These are phyloP conservation scores for Buxus sempervirens DNA, from an alignment of 164 flowering plant species.

Conservation along the genomic window DNA sequence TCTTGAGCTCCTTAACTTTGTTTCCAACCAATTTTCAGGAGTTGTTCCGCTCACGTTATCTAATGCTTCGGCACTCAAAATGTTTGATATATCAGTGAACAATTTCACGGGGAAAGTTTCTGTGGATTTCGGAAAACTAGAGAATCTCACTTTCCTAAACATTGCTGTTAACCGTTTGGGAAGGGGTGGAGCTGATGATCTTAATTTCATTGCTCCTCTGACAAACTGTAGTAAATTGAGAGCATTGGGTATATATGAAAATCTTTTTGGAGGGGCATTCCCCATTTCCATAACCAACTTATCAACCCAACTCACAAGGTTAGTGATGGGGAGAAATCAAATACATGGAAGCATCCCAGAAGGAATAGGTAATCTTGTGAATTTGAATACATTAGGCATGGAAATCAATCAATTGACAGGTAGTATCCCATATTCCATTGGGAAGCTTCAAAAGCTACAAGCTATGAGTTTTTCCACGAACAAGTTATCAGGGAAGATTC, in stretches of 20 bases:
- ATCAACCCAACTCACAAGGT: constrained; percentile 1
- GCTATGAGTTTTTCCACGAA: constrained; percentile 6
- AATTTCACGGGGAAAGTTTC: constrained; percentile 25
- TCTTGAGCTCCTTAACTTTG: background rate
- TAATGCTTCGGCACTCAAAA: constrained; percentile 9
- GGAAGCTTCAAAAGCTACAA: constrained; percentile 18
- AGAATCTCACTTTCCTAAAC: background rate
- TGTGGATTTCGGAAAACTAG: background rate
- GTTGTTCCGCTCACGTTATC: constrained; percentile 21
- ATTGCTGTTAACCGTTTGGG: constrained; percentile 13
- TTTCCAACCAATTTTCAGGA: constrained; percentile 14
- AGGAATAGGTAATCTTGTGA: constrained; percentile 26
- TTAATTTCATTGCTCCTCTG: constrained; percentile 22
- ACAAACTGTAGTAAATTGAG: constrained; percentile 21
- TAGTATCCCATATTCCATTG: constrained; percentile 17
- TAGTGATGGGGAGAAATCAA: background rate
- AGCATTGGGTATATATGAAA: background rate
- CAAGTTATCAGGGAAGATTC: constrained; percentile 21
- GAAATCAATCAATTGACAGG: constrained; percentile 19
- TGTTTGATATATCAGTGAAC: constrained; percentile 1
- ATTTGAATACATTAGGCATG: background rate
- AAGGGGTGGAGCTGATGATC: constrained; percentile 1
- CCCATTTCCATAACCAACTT: constrained; percentile 24
- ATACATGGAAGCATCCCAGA: constrained; percentile 20
- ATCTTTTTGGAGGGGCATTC: constrained; percentile 21